phyloP scores from a whole-genome alignment of 176 grass and related monocot species.

The Metroxylon sagu region DNA sequence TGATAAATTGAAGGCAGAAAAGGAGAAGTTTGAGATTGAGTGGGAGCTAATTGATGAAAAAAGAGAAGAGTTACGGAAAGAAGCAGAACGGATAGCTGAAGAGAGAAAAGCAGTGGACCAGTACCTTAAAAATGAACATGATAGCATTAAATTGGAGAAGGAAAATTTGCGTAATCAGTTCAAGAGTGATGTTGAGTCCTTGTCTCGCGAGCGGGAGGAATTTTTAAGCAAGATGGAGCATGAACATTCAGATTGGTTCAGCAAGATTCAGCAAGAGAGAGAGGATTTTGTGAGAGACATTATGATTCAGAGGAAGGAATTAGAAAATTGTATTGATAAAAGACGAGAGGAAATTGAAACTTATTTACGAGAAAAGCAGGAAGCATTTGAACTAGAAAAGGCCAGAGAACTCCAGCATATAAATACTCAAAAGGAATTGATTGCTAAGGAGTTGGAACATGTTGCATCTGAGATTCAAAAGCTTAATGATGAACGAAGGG shows the following conservation, averaged over 20 bases:
- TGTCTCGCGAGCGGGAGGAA: conserved; percentile 66
- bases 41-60: conserved; percentile 95
- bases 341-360: conserved; percentile 64
- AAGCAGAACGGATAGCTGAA: conserved; percentile 49
- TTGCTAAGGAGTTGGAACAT: conserved; percentile 48
- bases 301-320: conserved; percentile 59
- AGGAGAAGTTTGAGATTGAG: conserved; percentile 90
- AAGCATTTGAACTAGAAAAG: conserved; percentile 56
- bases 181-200: conserved; percentile 54
- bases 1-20: conserved; percentile 77
- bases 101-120: conserved; percentile 49
- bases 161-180: conserved; percentile 54
- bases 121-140: conserved; percentile 52
- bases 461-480: conserved; percentile 63
- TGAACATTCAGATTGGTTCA: conserved; percentile 65
- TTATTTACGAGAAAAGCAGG: conserved; percentile 59
- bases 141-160: conserved; percentile 72
- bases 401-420: conserved; percentile 56
- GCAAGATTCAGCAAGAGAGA: conserved; percentile 62
- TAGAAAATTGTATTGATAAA: conserved; percentile 57
- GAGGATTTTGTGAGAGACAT: conserved; percentile 68
- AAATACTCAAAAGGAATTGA: conserved; percentile 60
- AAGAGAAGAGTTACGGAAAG: conserved; percentile 63
- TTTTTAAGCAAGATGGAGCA: conserved; percentile 68
- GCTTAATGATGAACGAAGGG: conserved; percentile 76